phyloP scores from a whole-genome alignment of 2,329 filamentous ascomycete species.

The Periconia sp. region DNA sequence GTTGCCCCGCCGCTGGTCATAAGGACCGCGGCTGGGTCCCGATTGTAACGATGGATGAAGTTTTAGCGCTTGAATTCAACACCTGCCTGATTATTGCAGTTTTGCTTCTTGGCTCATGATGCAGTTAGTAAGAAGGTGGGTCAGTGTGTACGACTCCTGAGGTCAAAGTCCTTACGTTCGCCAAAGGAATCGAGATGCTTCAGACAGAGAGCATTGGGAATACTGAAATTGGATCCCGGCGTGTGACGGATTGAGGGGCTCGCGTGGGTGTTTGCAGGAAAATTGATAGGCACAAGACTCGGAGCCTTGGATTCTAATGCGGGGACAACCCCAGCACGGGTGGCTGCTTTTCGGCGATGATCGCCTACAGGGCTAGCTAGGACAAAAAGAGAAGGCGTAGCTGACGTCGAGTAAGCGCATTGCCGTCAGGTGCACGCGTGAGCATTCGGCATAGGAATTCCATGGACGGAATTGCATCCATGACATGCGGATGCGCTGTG shows the following conservation, averaged over 20 bases:
- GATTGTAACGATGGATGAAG: conserved; percentile 34
- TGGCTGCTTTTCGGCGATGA: conserved; percentile 20
- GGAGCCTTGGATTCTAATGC: conserved; percentile 17
- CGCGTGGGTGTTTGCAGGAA: conserved; percentile 20
- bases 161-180: too few relatives aligned
- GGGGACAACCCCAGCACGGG: conserved; percentile 26
- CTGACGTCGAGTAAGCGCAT: too few relatives aligned
- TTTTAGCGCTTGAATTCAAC: too few relatives aligned
- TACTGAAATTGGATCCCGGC: too few relatives aligned
- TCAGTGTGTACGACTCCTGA: too few relatives aligned
- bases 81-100: too few relatives aligned
- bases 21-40: conserved; percentile 17
- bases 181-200: neutral
- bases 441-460: too few relatives aligned
- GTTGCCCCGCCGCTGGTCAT: conserved; percentile 40
- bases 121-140: too few relatives aligned
- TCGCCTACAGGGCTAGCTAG: conserved; percentile 10
- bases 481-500: too few relatives aligned
- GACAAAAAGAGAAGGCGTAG: conserved; percentile 13
- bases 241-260: conserved; percentile 10
- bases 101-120: too few relatives aligned
- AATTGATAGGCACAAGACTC: conserved; percentile 22
- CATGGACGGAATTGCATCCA: too few relatives aligned
- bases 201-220: neutral
- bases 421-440: too few relatives aligned